Base-by-base conservation (phyloP, 148 eudicot genomes). In the Spergularia bocconei region DNA sequence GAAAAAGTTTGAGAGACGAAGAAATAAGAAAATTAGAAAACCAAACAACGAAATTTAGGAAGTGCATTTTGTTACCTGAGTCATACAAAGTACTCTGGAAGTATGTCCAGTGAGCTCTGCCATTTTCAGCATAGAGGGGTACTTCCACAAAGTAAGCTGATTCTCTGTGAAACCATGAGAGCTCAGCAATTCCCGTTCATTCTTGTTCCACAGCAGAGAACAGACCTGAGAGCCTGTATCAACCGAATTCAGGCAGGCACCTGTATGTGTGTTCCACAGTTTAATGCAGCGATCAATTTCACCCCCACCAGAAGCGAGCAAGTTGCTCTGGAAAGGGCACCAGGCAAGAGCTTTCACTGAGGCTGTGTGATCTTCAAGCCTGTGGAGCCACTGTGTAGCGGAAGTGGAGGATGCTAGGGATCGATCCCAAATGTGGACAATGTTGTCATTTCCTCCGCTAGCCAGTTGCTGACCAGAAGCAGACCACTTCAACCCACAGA, bases 251-350 rank as follows among this genome's bases (percentile, higher is more conserved):
- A 94, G 81, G 83, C 96, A 91, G 0, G 97, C 90, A 23, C 97
- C 98, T 0, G 98, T 92, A 84, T 91, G 97, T 56, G 98, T 90
- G 83, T 94, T 94, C 98, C 98, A 94, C 77, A 94, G 92, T 75
- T 90, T 95, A 17, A 95, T 92, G 78, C 92, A 90, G 38, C 91
- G 58, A 60, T 95, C 98, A 29, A 90, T 85, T 0, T 91, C 96
- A 65, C 98, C 98, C 62, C 97, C 98, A 13, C 98, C 97, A 2
- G 98, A 81, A 55, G 97, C 97, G 78, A 94, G 68, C 79, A 94
- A 73, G 68, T 94, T 94, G 59, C 93, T 81, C 86, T 91, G 97
- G 88, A 94, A 94, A 0, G 98, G 97, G 73, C 97, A 92, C 98
- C 98, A 90, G 41, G 98, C 93, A 9, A 94, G 93, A 38, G 98